Evolutionary conservation across 768 basidiomycete genomes (phyloP), one percentile per base, ranked within the genome.

Genomic region (Lactifluus pinguis): DNA sequence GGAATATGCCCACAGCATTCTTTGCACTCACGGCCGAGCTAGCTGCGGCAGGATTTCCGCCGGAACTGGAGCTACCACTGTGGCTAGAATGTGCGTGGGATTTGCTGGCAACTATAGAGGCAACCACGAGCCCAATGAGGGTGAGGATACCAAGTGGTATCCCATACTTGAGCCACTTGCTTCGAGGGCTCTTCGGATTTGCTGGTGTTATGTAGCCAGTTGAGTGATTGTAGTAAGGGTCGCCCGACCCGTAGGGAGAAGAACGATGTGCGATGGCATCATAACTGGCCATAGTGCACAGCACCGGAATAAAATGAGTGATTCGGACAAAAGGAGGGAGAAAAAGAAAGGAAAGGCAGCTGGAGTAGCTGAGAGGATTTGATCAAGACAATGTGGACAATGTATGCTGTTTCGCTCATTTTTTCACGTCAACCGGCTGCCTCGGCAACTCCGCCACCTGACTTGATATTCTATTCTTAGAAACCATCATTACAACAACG

Each of bases 111-210:
- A 98, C 66, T 49, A 98, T 82, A 65, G 87, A 92, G 38, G 89
- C 95, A 29, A 90, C 74, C 25, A 91, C 80, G 48, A 83, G 87
- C 44, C 76, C 89, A 51, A 76, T 74, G 62, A 89, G 80, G 62
- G 88, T 78, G 29, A 86, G 70, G 62, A 90, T 70, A 29, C 78
- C 76, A 54, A 87, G 71, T 15, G 89, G 89, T 21, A 90, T 68
- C 65, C 86, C 89, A 56, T 87, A 75, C 73, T 87, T 89, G 65
- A 91, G 73, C 89, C 86, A 92, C 58, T 79, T 82, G 75, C 82
- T 88, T 54, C 72, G 69, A 45, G 78, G 74, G 65, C 78, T 83
- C 79, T 81, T 85, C 51, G 65, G 66, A 42, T 76, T 70, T 13
- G 66, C 63, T 0, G 86, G 85, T 30, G 82, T 76, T 67, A 88